phyloP scores from a whole-genome alignment of 2,329 filamentous ascomycete species.

The Lasiodiplodia theobromae region DNA sequence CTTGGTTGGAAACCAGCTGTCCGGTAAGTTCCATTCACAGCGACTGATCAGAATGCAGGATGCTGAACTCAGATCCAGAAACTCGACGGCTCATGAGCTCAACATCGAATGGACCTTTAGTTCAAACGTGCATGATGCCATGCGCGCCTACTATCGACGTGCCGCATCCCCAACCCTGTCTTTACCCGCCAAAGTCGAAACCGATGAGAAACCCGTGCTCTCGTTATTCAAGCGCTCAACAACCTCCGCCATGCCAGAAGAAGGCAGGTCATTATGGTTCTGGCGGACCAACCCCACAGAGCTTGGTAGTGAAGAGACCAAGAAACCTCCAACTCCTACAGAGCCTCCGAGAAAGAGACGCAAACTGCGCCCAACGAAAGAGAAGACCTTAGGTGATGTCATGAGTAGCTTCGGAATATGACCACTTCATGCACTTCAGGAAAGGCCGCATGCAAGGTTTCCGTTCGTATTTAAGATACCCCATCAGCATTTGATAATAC shows the following conservation, averaged over 20 bases:
- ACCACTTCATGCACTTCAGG: not conserved
- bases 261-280: not conserved
- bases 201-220: not conserved
- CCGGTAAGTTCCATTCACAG: not conserved
- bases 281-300: not conserved
- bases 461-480: not conserved
- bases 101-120: constrained; percentile 5
- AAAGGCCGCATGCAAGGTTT: not conserved
- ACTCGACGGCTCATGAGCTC: not conserved
- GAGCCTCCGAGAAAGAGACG: constrained; percentile 15
- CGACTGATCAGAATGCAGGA: not conserved
- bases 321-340: not conserved
- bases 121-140: not conserved
- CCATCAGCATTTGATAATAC: not conserved
- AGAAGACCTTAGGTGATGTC: not conserved
- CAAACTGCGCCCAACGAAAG: constrained; percentile 9
- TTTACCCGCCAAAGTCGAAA: not conserved
- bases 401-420: not conserved
- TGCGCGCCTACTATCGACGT: constrained; percentile 16
- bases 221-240: constrained; percentile 13
- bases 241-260: not conserved
- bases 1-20: not conserved
- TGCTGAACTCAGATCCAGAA: not conserved
- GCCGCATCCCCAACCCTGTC: not conserved
- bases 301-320: too few relatives aligned